phyloP scores from a whole-genome alignment of 345 rosid species.

The Eucalyptus microcorys region DNA sequence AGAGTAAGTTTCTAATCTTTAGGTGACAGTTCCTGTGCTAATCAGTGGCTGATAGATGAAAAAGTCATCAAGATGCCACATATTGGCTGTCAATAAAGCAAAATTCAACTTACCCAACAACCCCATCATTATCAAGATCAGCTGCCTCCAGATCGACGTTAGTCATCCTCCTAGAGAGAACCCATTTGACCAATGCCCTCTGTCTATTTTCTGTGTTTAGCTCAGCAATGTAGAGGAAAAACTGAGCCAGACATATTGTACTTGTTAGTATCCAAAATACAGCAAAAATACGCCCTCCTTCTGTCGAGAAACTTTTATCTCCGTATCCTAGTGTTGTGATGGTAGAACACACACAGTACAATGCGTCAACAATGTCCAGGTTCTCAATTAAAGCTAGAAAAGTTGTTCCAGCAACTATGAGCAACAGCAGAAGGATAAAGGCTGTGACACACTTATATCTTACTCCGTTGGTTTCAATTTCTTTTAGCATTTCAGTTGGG shows the following conservation, averaged over 20 bases:
- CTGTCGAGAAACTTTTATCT: conserved; percentile 56
- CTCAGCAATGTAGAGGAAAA: conserved; percentile 56
- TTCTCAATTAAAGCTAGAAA: conserved; percentile 35
- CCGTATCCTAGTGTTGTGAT: conserved; percentile 85
- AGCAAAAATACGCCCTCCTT: conserved; percentile 54
- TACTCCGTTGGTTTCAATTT: conserved; percentile 34
- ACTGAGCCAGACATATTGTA: conserved; percentile 56
- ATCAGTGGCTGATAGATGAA: not conserved
- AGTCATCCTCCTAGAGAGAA: conserved; percentile 50
- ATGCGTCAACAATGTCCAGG: conserved; percentile 33
- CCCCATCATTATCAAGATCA: conserved; percentile 65
- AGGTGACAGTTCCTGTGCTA: not conserved
- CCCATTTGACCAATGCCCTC: conserved; percentile 54
- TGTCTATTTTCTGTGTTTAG: conserved; percentile 50
- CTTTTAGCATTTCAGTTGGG: conserved; percentile 30
- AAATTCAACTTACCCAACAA: conserved; percentile 44
- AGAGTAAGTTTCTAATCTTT: not conserved
- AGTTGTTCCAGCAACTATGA: conserved; percentile 29
- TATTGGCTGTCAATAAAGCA: not conserved
- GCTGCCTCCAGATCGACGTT: conserved; percentile 70
- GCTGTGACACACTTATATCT: conserved; percentile 43
- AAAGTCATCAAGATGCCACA: not conserved
- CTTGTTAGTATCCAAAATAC: conserved; percentile 59
- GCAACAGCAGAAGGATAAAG: conserved; percentile 21
- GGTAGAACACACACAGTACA: conserved; percentile 81